Evolutionary conservation across 192 early-diverging fungal species (phyloP).

Genomic region (Coemansia sp.): DNA sequence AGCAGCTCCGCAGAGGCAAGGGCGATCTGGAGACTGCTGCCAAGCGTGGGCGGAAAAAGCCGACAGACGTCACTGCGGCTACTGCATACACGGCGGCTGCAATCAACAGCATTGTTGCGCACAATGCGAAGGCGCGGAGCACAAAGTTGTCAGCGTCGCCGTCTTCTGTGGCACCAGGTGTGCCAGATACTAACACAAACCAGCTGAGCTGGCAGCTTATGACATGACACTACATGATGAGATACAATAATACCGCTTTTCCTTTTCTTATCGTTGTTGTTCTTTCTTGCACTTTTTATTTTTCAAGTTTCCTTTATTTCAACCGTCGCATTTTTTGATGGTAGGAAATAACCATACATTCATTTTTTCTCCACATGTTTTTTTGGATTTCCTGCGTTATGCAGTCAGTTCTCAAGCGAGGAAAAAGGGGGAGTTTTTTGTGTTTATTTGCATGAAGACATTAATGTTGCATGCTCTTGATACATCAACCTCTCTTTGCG

Average conservation of each 20-base stretch:
- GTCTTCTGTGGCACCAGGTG: background rate
- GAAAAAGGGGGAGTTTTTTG: no score
- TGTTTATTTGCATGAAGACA: no score
- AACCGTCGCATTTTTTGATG: no score
- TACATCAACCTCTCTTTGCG: background rate
- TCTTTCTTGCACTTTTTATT: constrained; percentile 8
- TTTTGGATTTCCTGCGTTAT: no score
- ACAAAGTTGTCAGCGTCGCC: constrained; percentile 1
- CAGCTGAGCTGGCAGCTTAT: constrained; percentile 23
- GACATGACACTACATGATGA: constrained; percentile 4
- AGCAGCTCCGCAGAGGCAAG: background rate
- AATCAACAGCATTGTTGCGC: constrained; percentile 48
- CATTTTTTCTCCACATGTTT: no score
- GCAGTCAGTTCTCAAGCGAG: no score
- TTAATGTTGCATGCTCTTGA: no score
- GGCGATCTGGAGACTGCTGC: background rate
- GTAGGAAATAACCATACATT: no score
- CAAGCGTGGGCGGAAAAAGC: constrained; percentile 21
- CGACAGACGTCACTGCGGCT: constrained; percentile 36
- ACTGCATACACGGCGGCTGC: constrained; percentile 47
- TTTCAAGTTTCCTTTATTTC: no score
- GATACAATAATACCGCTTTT: background rate
- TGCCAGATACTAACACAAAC: background rate
- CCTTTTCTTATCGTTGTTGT: background rate
- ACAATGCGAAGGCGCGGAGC: constrained; percentile 40